Conservation (phyloP, 108 stramenopile species). For the Stephanodiscus triporus region DNA sequence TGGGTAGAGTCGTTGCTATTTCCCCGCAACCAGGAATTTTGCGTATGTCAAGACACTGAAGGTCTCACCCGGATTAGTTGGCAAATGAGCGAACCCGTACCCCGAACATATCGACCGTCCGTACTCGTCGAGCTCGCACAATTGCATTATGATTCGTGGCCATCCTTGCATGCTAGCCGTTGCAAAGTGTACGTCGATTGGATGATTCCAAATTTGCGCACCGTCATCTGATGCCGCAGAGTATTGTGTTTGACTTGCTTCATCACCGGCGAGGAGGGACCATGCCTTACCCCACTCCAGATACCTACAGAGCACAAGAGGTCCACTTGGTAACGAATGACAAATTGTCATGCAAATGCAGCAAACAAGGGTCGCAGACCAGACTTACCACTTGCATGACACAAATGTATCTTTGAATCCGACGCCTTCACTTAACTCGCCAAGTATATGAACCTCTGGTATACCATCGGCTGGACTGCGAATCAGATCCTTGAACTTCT, state of each 20-base stretch:
- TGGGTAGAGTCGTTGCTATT: background rate
- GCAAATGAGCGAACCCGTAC: conserved; percentile 66
- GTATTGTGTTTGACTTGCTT: conserved; percentile 62
- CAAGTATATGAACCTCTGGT: conserved; percentile 69
- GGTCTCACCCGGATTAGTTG: conserved; percentile 50
- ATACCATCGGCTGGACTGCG: conserved; percentile 42
- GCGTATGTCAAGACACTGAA: background rate
- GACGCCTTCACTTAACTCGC: conserved; percentile 56
- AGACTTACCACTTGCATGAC: conserved; percentile 63
- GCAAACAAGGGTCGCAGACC: background rate
- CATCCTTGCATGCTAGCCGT: conserved; percentile 63
- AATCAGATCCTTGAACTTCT: conserved; percentile 41
- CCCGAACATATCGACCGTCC: conserved; percentile 60
- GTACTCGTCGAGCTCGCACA: conserved; percentile 67
- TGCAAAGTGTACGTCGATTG: conserved; percentile 70
- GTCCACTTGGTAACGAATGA: background rate
- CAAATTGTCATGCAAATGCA: background rate
- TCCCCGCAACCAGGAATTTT: background rate
- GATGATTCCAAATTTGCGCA: conserved; percentile 61
- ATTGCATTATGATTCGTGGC: conserved; percentile 61
- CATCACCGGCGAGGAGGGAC: conserved; percentile 57
- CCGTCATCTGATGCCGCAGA: conserved; percentile 41
- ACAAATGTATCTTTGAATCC: conserved; percentile 55
- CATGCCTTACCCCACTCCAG: conserved; percentile 62
- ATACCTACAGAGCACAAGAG: conserved; percentile 17